These are phyloP conservation scores for Nadsonia commutata DNA, from an alignment of 1,139 yeast genomes.

Conservation along the genomic window DNA sequence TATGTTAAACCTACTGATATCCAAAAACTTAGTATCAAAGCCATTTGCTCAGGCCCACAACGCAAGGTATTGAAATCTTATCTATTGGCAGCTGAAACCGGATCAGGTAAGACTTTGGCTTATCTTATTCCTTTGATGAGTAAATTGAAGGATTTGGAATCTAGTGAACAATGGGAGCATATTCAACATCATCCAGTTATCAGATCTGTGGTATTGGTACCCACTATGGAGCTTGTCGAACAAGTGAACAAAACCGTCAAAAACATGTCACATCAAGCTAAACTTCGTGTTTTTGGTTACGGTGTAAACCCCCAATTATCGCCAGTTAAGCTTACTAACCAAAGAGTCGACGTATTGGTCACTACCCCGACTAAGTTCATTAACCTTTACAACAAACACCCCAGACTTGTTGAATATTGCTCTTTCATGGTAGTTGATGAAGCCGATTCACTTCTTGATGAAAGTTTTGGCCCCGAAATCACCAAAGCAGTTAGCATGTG, in stretches of 20 bases:
- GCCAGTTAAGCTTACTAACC: constrained; percentile 25
- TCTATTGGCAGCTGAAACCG: constrained; percentile 90
- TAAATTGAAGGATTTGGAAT: constrained; percentile 37
- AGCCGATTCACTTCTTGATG: constrained; percentile 86
- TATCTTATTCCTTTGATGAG: constrained; percentile 66
- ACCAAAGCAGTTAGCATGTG: constrained; percentile 39
- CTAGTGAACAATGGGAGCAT: constrained; percentile 13
- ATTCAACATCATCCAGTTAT: constrained; percentile 31
- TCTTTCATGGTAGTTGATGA: constrained; percentile 74
- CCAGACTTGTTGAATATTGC: constrained; percentile 17
- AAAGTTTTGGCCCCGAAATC: constrained; percentile 63
- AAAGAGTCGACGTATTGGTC: constrained; percentile 59
- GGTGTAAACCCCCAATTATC: constrained; percentile 10
- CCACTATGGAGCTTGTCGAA: constrained; percentile 77
- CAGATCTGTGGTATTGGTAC: constrained; percentile 60
- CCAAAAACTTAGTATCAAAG: constrained; percentile 43
- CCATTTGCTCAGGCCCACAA: constrained; percentile 22
- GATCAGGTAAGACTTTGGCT: constrained; percentile 92
- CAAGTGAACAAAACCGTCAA: constrained; percentile 52
- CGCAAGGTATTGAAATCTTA: constrained; percentile 39
- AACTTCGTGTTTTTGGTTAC: constrained; percentile 16
- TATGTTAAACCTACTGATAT: constrained; percentile 43
- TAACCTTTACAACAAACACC: constrained; percentile 11
- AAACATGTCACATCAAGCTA: constrained; percentile 37
- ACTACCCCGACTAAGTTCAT: constrained; percentile 51